These are phyloP conservation scores for Microcos paniculata DNA, from an alignment of 345 rosid genomes.

Conservation along the genomic window DNA sequence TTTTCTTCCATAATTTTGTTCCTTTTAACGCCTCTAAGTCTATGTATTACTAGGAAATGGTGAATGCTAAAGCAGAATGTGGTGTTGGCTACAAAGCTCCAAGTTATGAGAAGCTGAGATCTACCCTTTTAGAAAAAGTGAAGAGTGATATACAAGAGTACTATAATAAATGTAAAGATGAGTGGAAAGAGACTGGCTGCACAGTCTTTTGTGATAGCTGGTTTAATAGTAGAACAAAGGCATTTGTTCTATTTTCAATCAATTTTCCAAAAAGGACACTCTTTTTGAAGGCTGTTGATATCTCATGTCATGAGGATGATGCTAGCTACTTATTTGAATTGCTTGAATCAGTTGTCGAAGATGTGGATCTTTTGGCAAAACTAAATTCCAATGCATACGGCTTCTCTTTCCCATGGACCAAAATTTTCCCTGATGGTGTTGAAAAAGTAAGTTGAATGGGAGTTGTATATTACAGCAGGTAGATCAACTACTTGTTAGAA, in stretches of 20 bases:
- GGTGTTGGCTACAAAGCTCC: slow-evolving; percentile 47
- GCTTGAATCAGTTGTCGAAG: slow-evolving; percentile 47
- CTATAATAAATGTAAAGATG: slow-evolving; percentile 32
- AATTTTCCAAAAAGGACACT: slow-evolving; percentile 47
- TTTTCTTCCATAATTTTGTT: slow-evolving; percentile 44
- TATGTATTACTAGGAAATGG: slow-evolving; percentile 46
- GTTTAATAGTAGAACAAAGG: slow-evolving; percentile 27
- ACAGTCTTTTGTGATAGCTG: slow-evolving; percentile 47
- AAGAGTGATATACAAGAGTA: slow-evolving; percentile 35
- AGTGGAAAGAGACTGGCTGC: slow-evolving; percentile 57
- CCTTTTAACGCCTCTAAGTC: slow-evolving; percentile 48
- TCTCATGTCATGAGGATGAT: slow-evolving; percentile 44
- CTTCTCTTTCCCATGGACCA: too few species aligned
- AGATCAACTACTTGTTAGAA: too few species aligned
- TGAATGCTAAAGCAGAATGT: slow-evolving; percentile 38
- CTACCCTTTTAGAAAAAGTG: slow-evolving; percentile 38
- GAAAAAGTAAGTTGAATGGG: too few species aligned
- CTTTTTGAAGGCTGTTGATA: slow-evolving; percentile 46
- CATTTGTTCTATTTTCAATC: slow-evolving; percentile 39
- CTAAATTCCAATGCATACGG: too few species aligned
- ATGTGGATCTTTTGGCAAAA: too few species aligned
- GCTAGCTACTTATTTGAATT: slow-evolving; percentile 35
- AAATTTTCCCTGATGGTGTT: too few species aligned
- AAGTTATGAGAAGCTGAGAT: slow-evolving; percentile 28
- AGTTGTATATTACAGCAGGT: too few species aligned